phyloP scores from a whole-genome alignment of 176 grass and related monocot genomes.

The Zizania latifolia region DNA sequence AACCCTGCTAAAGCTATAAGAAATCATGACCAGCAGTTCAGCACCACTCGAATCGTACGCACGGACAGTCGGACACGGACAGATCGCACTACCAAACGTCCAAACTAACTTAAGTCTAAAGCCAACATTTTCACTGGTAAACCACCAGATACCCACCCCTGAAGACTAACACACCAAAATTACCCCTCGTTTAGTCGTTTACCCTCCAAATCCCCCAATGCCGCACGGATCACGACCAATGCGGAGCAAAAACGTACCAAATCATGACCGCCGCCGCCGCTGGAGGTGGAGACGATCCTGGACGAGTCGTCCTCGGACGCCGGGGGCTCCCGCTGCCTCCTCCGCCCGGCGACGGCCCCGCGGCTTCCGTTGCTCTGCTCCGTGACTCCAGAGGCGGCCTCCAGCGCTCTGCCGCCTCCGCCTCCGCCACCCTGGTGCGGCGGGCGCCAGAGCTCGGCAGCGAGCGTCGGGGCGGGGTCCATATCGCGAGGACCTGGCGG shows the following conservation, averaged over 20 bases:
- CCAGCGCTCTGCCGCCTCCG: conserved; percentile 7
- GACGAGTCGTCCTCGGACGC: conserved; percentile 69
- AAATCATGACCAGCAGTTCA: neutral
- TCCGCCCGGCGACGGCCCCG: conserved; percentile 20
- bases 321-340: conserved; percentile 20
- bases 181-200: neutral
- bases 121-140: neutral
- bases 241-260: conserved; percentile 36
- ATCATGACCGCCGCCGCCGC: conserved; percentile 40
- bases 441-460: conserved; percentile 41
- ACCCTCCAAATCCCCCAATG: neutral
- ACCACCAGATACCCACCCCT: neutral
- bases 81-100: no score
- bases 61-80: no score
- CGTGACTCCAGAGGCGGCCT: conserved; percentile 53
- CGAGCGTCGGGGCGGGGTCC: conserved; percentile 22
- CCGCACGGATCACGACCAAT: conserved; percentile 10
- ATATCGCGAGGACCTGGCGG: neutral
- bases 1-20: neutral
- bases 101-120: neutral
- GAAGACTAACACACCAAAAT: neutral
- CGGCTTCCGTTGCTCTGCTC: conserved; percentile 55
- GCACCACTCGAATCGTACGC: neutral
- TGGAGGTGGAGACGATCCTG: conserved; percentile 66
- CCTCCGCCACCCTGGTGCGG: neutral